These are phyloP conservation scores for Delitschia confertaspora DNA, from an alignment of 495 filamentous ascomycete genomes.

Conservation along the genomic window DNA sequence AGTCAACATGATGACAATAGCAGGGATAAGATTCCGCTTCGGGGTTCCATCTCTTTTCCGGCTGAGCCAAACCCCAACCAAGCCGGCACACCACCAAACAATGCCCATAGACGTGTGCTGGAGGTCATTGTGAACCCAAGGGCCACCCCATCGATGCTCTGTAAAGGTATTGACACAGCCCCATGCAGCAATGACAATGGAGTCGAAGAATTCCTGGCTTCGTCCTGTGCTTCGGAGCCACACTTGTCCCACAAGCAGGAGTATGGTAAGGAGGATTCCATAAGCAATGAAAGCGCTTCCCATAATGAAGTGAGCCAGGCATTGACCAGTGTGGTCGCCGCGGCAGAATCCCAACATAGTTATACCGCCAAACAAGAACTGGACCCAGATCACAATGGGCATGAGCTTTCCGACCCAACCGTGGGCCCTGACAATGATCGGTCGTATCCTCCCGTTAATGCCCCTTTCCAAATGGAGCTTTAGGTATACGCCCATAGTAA, in stretches of 20 bases:
- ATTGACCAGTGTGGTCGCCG: conserved; percentile 86
- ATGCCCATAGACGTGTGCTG: conserved; percentile 97
- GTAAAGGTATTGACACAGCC: conserved; percentile 97
- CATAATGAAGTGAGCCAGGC: conserved; percentile 97
- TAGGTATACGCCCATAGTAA: conserved; percentile 76
- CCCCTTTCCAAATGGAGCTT: conserved; percentile 82
- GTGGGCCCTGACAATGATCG: conserved; percentile 61
- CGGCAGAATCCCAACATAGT: conserved; percentile 89
- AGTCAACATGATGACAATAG: conserved; percentile 79
- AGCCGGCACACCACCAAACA: conserved; percentile 91
- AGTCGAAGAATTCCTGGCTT: conserved; percentile 97
- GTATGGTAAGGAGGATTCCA: conserved; percentile 75
- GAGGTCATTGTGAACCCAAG: conserved; percentile 91
- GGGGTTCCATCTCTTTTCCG: conserved; percentile 71
- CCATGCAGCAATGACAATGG: conserved; percentile 81
- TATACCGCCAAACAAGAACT: conserved; percentile 96
- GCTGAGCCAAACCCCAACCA: conserved; percentile 88
- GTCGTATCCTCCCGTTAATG: conserved; percentile 68
- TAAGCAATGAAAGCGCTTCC: conserved; percentile 93
- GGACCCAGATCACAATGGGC: conserved; percentile 80
- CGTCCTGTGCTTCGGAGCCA: conserved; percentile 79
- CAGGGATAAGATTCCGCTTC: conserved; percentile 87
- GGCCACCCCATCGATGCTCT: conserved; percentile 83
- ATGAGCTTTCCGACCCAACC: conserved; percentile 77
- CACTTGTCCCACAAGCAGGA: conserved; percentile 77